These are phyloP conservation scores for Oryza rufipogon DNA, from an alignment of 176 grass and related monocot species.

Conservation along the genomic window DNA sequence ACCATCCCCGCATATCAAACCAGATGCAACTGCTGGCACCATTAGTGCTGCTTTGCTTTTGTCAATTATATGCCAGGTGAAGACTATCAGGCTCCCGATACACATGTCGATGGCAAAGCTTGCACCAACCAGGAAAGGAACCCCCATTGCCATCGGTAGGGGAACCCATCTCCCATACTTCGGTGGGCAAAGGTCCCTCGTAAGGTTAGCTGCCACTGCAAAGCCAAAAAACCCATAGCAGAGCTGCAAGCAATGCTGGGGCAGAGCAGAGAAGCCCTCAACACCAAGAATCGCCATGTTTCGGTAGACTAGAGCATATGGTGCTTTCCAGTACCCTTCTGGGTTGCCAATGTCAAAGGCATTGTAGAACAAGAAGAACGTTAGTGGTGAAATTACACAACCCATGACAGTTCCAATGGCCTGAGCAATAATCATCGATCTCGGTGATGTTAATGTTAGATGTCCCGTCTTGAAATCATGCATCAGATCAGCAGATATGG, in stretches of 20 bases:
- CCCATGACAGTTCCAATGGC: conserved; percentile 95
- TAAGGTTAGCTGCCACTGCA: conserved; percentile 65
- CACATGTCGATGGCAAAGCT: conserved; percentile 98
- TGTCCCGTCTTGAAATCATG: conserved; percentile 96
- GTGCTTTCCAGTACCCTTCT: conserved; percentile 89
- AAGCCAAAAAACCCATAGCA: conserved; percentile 96
- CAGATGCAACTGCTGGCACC: conserved; percentile 92
- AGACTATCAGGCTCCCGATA: conserved; percentile 74
- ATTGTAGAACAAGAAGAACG: conserved; percentile 92
- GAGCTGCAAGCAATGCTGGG: conserved; percentile 81
- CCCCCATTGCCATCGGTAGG: conserved; percentile 91
- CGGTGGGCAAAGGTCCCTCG: conserved; percentile 63
- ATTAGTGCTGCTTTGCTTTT: conserved; percentile 63
- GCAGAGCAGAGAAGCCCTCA: conserved; percentile 90
- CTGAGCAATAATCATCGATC: conserved; percentile 87
- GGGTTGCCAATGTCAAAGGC: conserved; percentile 97
- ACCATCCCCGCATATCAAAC: conserved; percentile 93
- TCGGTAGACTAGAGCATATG: conserved; percentile 92
- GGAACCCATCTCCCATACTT: conserved; percentile 81
- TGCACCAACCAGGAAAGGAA: conserved; percentile 84
- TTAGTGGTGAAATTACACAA: conserved; percentile 81
- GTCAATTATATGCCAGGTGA: conserved; percentile 75
- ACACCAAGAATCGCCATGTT: conserved; percentile 99
- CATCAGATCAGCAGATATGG: conserved; percentile 92
- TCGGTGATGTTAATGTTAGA: conserved; percentile 91